These are phyloP conservation scores for Neophaeococcomyces aloes DNA, from an alignment of 2,329 filamentous ascomycete genomes.

Conservation along the genomic window DNA sequence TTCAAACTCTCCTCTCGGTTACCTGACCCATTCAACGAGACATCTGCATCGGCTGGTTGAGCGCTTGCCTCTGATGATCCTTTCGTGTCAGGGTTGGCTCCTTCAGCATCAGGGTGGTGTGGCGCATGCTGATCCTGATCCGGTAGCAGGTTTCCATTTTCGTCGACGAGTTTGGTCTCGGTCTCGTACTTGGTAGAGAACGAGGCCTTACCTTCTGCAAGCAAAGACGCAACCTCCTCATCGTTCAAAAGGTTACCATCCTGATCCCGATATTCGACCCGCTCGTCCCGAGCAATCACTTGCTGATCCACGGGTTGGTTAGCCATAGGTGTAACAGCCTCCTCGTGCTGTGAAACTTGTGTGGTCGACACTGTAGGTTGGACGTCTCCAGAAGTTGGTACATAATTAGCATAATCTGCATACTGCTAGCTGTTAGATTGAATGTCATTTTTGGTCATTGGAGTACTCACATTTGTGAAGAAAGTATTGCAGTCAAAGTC, in stretches of 20 bases:
- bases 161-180: conserved; percentile 73
- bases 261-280: conserved; percentile 88
- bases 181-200: conserved; percentile 96
- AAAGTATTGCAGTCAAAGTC: conserved; percentile 99
- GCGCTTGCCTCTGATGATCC: conserved; percentile 29
- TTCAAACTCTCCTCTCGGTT: conserved; percentile 26
- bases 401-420: conserved; percentile 28
- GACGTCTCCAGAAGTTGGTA: conserved; percentile 8
- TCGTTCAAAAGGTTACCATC: conserved; percentile 78
- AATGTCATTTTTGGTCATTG: background rate
- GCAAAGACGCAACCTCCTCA: conserved; percentile 68
- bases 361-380: conserved; percentile 16
- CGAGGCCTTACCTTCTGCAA: conserved; percentile 71
- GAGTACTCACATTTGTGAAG: conserved; percentile 63
- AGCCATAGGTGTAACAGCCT: conserved; percentile 27
- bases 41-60: conserved; percentile 25
- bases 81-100: conserved; percentile 46
- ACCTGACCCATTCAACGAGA: conserved; percentile 28
- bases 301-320: conserved; percentile 21
- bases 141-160: conserved; percentile 64
- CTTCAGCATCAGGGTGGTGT: conserved; percentile 48
- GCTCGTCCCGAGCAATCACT: conserved; percentile 55
- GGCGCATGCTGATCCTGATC: conserved; percentile 35
- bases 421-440: conserved; percentile 9
- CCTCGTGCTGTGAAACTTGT: conserved; percentile 14